phyloP scores from a whole-genome alignment of 352 stramenopile species.

The Globisporangium okanoganense region DNA sequence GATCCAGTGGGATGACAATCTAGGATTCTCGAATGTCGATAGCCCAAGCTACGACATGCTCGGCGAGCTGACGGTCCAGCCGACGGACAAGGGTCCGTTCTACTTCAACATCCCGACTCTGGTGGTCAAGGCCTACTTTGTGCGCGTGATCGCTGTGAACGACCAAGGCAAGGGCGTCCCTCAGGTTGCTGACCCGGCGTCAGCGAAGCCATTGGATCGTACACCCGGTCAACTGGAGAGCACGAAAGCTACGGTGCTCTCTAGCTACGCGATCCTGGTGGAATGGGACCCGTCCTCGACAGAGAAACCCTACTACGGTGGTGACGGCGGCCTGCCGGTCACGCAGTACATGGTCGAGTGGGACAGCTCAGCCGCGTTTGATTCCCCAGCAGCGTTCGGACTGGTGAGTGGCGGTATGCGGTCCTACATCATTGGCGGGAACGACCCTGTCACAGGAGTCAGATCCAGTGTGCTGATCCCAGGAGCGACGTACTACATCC shows the following conservation, averaged over 20 bases:
- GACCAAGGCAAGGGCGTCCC: conserved; percentile 71
- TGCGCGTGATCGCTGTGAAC: conserved; percentile 91
- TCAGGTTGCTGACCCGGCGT: conserved; percentile 39
- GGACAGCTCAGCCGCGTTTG: conserved; percentile 87
- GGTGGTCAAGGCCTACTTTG: conserved; percentile 68
- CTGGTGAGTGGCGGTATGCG: conserved; percentile 43
- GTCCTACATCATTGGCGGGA: conserved; percentile 89
- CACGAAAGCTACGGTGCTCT: conserved; percentile 69
- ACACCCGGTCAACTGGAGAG: conserved; percentile 73
- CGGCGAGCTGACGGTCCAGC: conserved; percentile 33
- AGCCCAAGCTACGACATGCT: conserved; percentile 67
- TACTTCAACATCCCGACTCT: conserved; percentile 91
- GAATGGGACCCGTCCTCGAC: conserved; percentile 86
- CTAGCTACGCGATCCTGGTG: conserved; percentile 89
- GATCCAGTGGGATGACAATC: conserved; percentile 91
- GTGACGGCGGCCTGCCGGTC: conserved; percentile 89
- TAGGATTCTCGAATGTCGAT: conserved; percentile 65
- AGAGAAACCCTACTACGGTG: conserved; percentile 85
- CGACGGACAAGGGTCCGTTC: conserved; percentile 51
- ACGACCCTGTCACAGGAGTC: conserved; percentile 92
- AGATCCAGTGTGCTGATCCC: conserved; percentile 72
- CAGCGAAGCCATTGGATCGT: conserved; percentile 53
- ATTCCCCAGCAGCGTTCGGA: conserved; percentile 78
- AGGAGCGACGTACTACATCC: conserved; percentile 76
- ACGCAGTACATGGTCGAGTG: conserved; percentile 96